Evolutionary conservation across 305 asterid species (phyloP), one percentile per base, ranked within the genome.

Genomic region (Solanum chacoense): DNA sequence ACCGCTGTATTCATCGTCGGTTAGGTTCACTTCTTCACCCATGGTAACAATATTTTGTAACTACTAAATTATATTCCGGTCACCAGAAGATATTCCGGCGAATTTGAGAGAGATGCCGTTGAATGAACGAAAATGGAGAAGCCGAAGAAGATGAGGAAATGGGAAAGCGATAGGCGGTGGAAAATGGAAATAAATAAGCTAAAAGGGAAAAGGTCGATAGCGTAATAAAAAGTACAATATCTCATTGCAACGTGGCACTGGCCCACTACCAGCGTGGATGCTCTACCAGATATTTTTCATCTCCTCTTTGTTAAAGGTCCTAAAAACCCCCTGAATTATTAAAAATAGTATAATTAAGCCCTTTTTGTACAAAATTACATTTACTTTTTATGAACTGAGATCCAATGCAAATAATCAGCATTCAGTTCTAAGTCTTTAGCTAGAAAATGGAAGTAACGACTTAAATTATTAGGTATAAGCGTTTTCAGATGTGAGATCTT

Each of bases 1-100:
- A 22, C 84, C 40, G 34, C 81, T 87, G 24, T 37, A 85, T 81
- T 88, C 86, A 69, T 87, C 87, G 37, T 93, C 94, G 42, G 84
- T 94, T n/a, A 91, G 90, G 87, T 88, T 92, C 87, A 92, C 93
- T 91, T 93, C 95, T 88, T 94, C 97, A 8, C 93, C 94, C 99
- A 94, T 96, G 85, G 85, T 26, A 73, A 22, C 84, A 16, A 7
- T 73, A 73, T 16, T 50, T 31, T 31, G 24, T 31, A 16, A 16
- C 10, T 42, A n/a, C 37, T 16, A 35, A 16, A 71, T 59, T 16
- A 20, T 75, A 6, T 72, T 9, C 11, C 37, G 8, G 29, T 28
- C 5, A 8, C 5, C 50, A n/a, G 26, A 63, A 89, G 90, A 91
- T 74, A 89, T 87, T 74, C 88, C 38, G 14, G 72, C 32, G 26